Percentiles rank a stretch among this genome's conserved stretches.
These are phyloP conservation scores for Saccharomyces hybrid DNA, from an alignment of 1,139 yeast species.

Conservation along the genomic window DNA sequence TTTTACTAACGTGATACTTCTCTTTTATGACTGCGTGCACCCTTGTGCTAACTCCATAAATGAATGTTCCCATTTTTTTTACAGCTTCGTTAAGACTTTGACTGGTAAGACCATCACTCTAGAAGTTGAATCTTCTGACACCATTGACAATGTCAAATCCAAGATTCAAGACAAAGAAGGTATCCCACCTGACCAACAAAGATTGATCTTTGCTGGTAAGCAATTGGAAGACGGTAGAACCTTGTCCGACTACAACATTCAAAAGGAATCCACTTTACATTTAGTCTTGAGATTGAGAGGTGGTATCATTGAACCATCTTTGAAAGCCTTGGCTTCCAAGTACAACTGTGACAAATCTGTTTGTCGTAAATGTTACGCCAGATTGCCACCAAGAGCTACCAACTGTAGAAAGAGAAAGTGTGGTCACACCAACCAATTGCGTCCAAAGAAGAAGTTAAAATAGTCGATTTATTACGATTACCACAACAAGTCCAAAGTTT, in stretches of 20 bases:
- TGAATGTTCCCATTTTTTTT: conserved; percentile 17
- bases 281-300: conserved; percentile 88
- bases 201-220: conserved; percentile 89
- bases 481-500: conserved; percentile 1
- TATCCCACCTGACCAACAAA: conserved; percentile 91
- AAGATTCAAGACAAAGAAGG: conserved; percentile 94
- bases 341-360: conserved; percentile 99
- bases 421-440: conserved; percentile 99
- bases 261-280: conserved; percentile 85
- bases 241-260: conserved; percentile 88
- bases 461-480: conserved; percentile 43
- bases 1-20: background rate
- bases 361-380: conserved; percentile 99
- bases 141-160: conserved; percentile 88
- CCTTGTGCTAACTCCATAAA: conserved; percentile 16
- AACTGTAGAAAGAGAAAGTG: conserved; percentile 99
- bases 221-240: conserved; percentile 93
- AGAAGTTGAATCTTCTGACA: conserved; percentile 91
- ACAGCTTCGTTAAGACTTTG: conserved; percentile 78
- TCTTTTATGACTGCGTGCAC: background rate
- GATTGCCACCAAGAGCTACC: conserved; percentile 99
- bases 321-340: conserved; percentile 97
- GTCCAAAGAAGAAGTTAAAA: conserved; percentile 99
- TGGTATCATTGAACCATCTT: conserved; percentile 98
- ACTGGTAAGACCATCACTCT: conserved; percentile 89